Evolutionary conservation across 106 monocot genomes (phyloP), one percentile per base, ranked within the genome.

Genomic region (Xerophyta viscosa): DNA sequence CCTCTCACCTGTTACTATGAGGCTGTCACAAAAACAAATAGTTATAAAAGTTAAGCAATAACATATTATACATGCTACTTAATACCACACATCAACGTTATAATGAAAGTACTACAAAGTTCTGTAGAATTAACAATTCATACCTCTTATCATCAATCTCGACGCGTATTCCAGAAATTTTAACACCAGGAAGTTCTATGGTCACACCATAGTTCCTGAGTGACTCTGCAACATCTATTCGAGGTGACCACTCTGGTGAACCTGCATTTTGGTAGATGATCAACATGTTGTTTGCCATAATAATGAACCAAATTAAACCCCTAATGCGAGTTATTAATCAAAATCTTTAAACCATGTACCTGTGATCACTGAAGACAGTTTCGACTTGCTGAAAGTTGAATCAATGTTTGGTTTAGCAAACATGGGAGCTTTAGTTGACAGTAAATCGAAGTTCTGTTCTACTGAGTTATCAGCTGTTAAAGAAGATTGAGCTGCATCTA

Each of bases 201-300:
- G 58, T 82, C 59, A 82, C 56, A 29, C 61, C 21, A 68, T 77
- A 77, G 45, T 31, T 52, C 17, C 17, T 3, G 27, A 48, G 43
- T 28, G 65, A 69, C 50, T 82, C 82, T 42, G 62, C 68, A 49
- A 73, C 69, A 67, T 82, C 82, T 59, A 82, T 72, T 62, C 82
- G 67, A 28, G 81, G 76, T 19, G 75, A 62, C 80, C 74, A 75
- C 26, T 58, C 70, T n/a, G n/a, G n/a, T 20, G 29, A 13, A 3
- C 59, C 81, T 81, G 76, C 24, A 66, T 56, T 10, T n/a, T 58
- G 54, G 57, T 39, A 52, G 26, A 36, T 18, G 6, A 41, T 51
- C 42, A 42, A 17, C 29, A 29, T 20, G 15, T 21, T 27, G 28
- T 14, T 8, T n/a, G n/a, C n/a, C n/a, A n/a, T n/a, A n/a, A 29